Percentiles rank a stretch among this genome's conserved stretches.
Conservation (phyloP, 495 filamentous ascomycete genomes). For the Hypoxylon lienhwacheense region DNA sequence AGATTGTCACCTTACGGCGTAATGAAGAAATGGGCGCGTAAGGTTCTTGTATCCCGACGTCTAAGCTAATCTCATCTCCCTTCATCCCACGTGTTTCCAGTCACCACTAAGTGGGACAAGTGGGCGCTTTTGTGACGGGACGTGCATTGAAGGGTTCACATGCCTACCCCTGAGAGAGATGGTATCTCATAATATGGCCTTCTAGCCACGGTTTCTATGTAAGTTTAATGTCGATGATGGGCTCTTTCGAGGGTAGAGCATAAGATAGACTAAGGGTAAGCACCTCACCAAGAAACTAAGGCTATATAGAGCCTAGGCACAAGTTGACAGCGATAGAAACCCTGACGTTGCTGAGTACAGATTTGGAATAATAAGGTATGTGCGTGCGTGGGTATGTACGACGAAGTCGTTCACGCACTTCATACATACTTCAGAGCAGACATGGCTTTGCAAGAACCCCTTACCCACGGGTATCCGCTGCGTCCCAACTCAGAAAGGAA, state of each 20-base stretch:
- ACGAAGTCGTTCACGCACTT: slow-evolving; percentile 3
- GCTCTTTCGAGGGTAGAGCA: too few species aligned
- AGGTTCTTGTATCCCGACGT: slow-evolving; percentile 2
- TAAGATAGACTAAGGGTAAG: too few species aligned
- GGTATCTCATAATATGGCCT: too few species aligned
- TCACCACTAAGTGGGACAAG: slow-evolving; percentile 32
- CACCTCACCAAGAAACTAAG: too few species aligned
- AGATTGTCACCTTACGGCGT: too few species aligned
- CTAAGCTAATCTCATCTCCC: slow-evolving; percentile 14
- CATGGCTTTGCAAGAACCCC: slow-evolving; percentile 18
- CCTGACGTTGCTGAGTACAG: too few species aligned
- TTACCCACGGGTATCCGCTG: slow-evolving; percentile 22
- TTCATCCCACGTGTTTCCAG: slow-evolving; percentile 30
- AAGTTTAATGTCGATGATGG: too few species aligned
- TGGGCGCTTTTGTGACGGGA: slow-evolving; percentile 20
- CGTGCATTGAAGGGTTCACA: slow-evolving; percentile 17
- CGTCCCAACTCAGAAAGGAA: neutral
- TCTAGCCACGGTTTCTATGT: too few species aligned
- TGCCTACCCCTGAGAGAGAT: neutral
- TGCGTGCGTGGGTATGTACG: neutral
- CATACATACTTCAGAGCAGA: slow-evolving; percentile 5
- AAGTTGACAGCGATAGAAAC: too few species aligned
- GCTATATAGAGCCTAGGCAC: too few species aligned
- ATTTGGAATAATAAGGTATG: too few species aligned
- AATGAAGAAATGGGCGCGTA: too few species aligned